Base-by-base conservation (phyloP, 179 eudicot genomes). In the Drosera spatulata region DNA sequence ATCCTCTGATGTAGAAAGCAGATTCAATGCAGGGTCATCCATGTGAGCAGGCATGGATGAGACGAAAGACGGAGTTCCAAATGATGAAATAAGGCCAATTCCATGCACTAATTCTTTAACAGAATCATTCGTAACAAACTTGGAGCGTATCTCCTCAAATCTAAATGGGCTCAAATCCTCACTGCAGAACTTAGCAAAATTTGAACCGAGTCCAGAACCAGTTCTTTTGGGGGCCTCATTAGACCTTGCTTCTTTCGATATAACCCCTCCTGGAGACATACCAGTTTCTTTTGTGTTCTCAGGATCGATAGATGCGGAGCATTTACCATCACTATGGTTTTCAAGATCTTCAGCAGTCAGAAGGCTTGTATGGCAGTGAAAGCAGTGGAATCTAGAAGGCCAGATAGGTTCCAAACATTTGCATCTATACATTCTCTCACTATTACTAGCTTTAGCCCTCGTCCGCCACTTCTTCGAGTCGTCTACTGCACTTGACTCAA, bases 401-500 rank as follows among this genome's bases (percentile, higher is more conserved):
- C 93, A 85, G 46, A 86, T 61, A 37, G 78, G 83, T 71, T 93
- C 99, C 62, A 93, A 69, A 69, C 96, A 93, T 57, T 69, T 77
- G 61, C 99, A 93, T 69, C 96, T 69, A 62, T 68, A 69, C 53
- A 82, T 41, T 58, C 55, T 69, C 55, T 72, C 80, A 47, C 70
- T 72, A 68, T 50, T 58, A 48, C 54, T 60, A 41, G 61, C 71
- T 60, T 66, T 67, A 56, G 71, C 69, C 41, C 63, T 69, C 58
- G 61, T 60, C 41, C 39, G 64, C 57, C 62, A 76, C 68, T 74
- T 78, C 77, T 78, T 75, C 49, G 53, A 43, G 60, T 58, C 58
- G 55, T 71, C 81, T 49, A 53, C 47, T 22, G 62, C 65, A 57
- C 68, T 73, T 42, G 60, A 41, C 66, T 65, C 72, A 64, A 61